A percentile compares a stretch with the other conserved stretches of the same genome.
Conservation (phyloP, 1,284 basidiomycete genomes). For the Trichosporon faecale region DNA sequence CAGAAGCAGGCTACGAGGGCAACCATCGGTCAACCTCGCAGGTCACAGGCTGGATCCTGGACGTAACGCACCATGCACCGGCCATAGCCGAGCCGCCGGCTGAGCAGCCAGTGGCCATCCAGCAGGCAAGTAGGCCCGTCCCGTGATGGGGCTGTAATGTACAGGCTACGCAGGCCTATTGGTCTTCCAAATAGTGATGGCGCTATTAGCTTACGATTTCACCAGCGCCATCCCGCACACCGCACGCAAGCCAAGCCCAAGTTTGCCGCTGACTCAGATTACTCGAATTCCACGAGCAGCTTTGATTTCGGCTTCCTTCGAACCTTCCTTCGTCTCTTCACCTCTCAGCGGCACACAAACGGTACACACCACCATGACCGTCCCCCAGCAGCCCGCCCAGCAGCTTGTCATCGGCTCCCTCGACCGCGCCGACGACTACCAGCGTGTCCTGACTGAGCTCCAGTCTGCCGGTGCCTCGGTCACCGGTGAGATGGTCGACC, state of each 20-base stretch:
- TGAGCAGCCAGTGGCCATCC: background rate
- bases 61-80: background rate
- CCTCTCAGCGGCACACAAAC: background rate
- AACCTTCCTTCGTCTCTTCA: background rate
- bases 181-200: constrained; percentile 5
- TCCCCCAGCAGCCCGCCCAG: constrained; percentile 16
- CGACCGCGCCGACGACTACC: constrained; percentile 49
- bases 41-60: background rate
- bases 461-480: constrained; percentile 35
- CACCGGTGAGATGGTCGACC: constrained; percentile 51
- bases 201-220: constrained; percentile 7
- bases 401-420: constrained; percentile 50
- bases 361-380: background rate
- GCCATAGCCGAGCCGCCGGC: constrained; percentile 1
- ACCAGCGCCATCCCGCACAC: background rate
- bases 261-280: constrained; percentile 9
- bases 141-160: background rate
- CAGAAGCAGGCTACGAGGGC: background rate
- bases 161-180: background rate
- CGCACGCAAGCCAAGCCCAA: background rate
- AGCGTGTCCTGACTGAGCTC: constrained; percentile 36
- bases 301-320: background rate
- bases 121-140: background rate
- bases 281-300: constrained; percentile 1
- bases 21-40: background rate